Base-by-base conservation (phyloP, 2,329 filamentous ascomycete genomes). In the Paramyrothecium roridum region DNA sequence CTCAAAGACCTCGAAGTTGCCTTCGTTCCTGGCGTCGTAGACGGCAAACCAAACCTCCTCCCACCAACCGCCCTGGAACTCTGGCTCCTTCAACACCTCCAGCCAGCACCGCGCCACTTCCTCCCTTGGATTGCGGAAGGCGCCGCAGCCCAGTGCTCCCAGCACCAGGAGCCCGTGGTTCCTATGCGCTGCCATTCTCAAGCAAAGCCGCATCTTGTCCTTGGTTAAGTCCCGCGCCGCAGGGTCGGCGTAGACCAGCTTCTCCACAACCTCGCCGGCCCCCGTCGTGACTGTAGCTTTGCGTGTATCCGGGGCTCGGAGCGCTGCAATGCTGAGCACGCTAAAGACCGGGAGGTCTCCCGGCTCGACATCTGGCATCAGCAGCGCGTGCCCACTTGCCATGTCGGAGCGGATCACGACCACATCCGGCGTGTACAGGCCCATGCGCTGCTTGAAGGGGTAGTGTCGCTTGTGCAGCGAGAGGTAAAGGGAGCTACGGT, bases 131-230 rank as follows among this genome's bases (percentile, higher is more conserved):
- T 90, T 88, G 1, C 61, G 62, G 66, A 88, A 89, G 1, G 81
- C 85, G 3, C 87, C 88, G 61, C 87, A 91, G 0, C 88, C 88
- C 51, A 91, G 65, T 0, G 88, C 87, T 0, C 88, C 87, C 2
- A 91, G 74, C 6, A 91, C 82, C 10, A 91, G 69, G 60, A 79
- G 74, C 21, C 78, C 73, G 62, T 89, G 85, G 2, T 76, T 76
- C 26, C 81, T 74, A 4, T 65, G 65, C n/a, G 79, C 86, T 2
- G 85, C 84, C 54, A 86, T 79, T 4, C 86, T 76, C 52, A 90
- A 69, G 19, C 79, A 76, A 19, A 86, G 65, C 21, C 85, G 73
- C 75, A 90, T 88, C 67, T 88, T 89, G 48, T 78, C 71, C 67
- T 83, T 84, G 62, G 81, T 88, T 43, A 82, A 59, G 0, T 78